Percentiles rank a stretch among this genome's conserved stretches.
phyloP scores from a whole-genome alignment of 2,329 filamentous ascomycete species.

The Daldinia eschscholtzii region DNA sequence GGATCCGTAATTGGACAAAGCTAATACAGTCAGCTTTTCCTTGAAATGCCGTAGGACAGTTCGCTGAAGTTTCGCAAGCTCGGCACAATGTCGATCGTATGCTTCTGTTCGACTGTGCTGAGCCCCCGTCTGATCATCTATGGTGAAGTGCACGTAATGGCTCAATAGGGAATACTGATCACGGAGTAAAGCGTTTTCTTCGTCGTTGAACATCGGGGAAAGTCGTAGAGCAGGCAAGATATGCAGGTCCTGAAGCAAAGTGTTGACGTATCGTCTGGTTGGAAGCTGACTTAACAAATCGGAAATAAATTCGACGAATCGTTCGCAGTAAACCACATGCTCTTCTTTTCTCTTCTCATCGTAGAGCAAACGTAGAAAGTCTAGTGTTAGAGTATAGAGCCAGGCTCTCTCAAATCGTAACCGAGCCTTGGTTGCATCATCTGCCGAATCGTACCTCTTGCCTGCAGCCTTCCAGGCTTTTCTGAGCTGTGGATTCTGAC shows the following conservation, averaged over 20 bases:
- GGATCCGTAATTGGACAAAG: slow-evolving; percentile 90
- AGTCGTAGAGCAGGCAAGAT: slow-evolving; percentile 80
- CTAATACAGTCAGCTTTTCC: slow-evolving; percentile 89
- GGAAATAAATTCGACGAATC: slow-evolving; percentile 90
- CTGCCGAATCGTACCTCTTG: slow-evolving; percentile 89
- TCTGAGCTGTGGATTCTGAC: slow-evolving; percentile 78
- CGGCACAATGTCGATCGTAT: slow-evolving; percentile 82
- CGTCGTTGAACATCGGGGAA: slow-evolving; percentile 81
- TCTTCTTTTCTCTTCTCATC: slow-evolving; percentile 66
- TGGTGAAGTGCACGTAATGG: slow-evolving; percentile 89
- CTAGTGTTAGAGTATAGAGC: slow-evolving; percentile 87
- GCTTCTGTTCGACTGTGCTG: slow-evolving; percentile 79
- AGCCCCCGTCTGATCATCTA: slow-evolving; percentile 89
- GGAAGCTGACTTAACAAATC: slow-evolving; percentile 94
- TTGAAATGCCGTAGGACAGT: slow-evolving; percentile 85
- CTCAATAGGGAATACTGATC: slow-evolving; percentile 84
- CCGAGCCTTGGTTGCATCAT: slow-evolving; percentile 81
- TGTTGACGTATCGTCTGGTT: slow-evolving; percentile 93
- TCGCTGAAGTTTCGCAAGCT: slow-evolving; percentile 83
- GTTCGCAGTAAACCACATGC: slow-evolving; percentile 85
- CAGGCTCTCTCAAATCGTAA: slow-evolving; percentile 93
- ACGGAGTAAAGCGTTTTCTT: slow-evolving; percentile 80
- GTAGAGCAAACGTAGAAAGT: slow-evolving; percentile 84
- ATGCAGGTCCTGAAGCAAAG: slow-evolving; percentile 87
- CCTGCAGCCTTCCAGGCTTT: slow-evolving; percentile 91